A percentile compares a stretch with the other conserved stretches of the same genome.
These are phyloP conservation scores for Porphyrellus cyaneotinctus DNA, from an alignment of 768 basidiomycete species.

Conservation along the genomic window DNA sequence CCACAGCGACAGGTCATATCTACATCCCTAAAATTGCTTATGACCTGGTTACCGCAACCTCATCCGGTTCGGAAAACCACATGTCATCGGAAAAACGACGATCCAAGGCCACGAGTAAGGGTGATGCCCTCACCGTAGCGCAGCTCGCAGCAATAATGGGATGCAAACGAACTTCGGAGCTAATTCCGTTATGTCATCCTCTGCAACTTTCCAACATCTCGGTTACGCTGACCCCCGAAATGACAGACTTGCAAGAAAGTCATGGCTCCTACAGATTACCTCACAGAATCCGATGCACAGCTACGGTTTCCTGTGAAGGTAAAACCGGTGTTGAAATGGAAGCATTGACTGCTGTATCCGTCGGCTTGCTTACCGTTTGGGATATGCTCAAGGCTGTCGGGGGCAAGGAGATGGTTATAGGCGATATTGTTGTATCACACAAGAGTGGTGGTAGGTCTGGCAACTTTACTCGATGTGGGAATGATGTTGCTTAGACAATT, in stretches of 20 bases:
- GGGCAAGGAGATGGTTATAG: slow-evolving; percentile 82
- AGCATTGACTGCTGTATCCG: slow-evolving; percentile 78
- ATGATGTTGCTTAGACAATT: neutral
- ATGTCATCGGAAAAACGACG: slow-evolving; percentile 33
- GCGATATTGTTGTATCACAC: slow-evolving; percentile 55
- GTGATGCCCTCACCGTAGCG: slow-evolving; percentile 68
- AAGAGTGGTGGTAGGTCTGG: slow-evolving; percentile 77
- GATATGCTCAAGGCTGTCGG: slow-evolving; percentile 92
- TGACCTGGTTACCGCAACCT: slow-evolving; percentile 47
- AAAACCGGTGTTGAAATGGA: slow-evolving; percentile 94
- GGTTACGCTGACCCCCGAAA: slow-evolving; percentile 55
- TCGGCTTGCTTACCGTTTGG: slow-evolving; percentile 81
- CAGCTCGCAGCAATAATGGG: slow-evolving; percentile 88
- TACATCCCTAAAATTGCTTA: slow-evolving; percentile 63
- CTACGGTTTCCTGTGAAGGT: slow-evolving; percentile 70
- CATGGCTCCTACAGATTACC: slow-evolving; percentile 11
- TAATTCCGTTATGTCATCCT: slow-evolving; percentile 88
- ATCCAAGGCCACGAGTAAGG: slow-evolving; percentile 57
- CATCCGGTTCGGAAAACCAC: slow-evolving; percentile 1
- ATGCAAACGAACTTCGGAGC: slow-evolving; percentile 73
- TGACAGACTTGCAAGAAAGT: slow-evolving; percentile 5
- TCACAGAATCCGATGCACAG: slow-evolving; percentile 57
- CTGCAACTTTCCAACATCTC: slow-evolving; percentile 67
- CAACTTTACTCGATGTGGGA: slow-evolving; percentile 45
- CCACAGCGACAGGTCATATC: slow-evolving; percentile 75